Base-by-base conservation (phyloP, 2,329 filamentous ascomycete species). In the Alternaria sp. region DNA sequence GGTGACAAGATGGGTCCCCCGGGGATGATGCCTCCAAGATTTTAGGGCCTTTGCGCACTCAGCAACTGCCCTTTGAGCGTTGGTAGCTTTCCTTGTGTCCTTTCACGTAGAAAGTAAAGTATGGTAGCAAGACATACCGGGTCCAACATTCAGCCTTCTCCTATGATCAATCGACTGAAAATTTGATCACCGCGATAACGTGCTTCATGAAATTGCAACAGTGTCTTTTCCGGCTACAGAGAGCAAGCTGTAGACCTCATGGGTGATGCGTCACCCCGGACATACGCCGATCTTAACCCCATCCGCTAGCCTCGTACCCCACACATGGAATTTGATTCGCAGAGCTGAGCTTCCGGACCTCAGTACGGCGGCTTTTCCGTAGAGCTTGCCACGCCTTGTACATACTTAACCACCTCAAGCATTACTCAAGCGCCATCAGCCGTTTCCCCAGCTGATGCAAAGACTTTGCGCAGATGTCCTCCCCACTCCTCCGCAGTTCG, bases 281-380 rank as follows among this genome's bases (percentile, higher is more conserved):
- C 13, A 74, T 28, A 46, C 64, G 9, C 74, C 60, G 11, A 30
- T 36, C 49, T 40, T 52, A 36, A 19, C 28, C 28, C 28, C 49
- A 32, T 30, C 17, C 7, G 11, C 17, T 51, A 21, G 8, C 17
- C 26, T 15, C 6, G 1, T n/a, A 51, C 49, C 49, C 49, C 49
- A 23, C 28, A 23, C 49, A 51, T 40, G 17, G 11, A 19, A 21
- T n/a, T 17, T 19, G 30, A 52, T 52, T 52, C 30, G 49, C 49
- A 6, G 19, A 11, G 28, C 49, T 36, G 4, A 23, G 17, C 28
- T 36, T 19, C 28, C 32, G 23, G 9, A 19, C 28, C 28, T 52
- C 19, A 15, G 13, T 10, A 40, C 49, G 15, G 17, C n/a, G 17
- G 17, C 26, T 23, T 26, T 36, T 30, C 21, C 9, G 28, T 40